A percentile compares a stretch with the other conserved stretches of the same genome.
Conservation (phyloP, 2,329 filamentous ascomycete species). For the Colletotrichum sp. region DNA sequence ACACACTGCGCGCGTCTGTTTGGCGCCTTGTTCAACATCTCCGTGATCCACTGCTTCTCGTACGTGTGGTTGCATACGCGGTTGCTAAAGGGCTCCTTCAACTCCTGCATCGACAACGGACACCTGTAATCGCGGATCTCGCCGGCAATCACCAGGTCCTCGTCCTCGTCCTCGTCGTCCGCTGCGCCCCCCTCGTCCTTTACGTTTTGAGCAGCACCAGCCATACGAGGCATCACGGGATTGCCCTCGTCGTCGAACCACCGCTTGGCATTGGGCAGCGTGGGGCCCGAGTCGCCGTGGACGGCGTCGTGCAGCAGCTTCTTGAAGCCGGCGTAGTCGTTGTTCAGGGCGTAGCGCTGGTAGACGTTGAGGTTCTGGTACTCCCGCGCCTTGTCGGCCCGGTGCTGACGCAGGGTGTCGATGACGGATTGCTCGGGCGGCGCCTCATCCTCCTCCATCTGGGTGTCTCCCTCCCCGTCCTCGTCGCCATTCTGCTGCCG, state of each 20-base stretch:
- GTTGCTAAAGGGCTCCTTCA: slow-evolving; percentile 71
- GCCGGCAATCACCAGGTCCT: slow-evolving; percentile 71
- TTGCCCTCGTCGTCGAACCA: slow-evolving; percentile 58
- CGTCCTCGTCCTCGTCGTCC: slow-evolving; percentile 62
- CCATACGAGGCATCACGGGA: slow-evolving; percentile 33
- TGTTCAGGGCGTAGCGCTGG: slow-evolving; percentile 59
- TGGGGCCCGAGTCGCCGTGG: slow-evolving; percentile 52
- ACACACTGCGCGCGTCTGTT: slow-evolving; percentile 61
- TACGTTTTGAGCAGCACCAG: neutral
- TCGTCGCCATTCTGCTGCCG: slow-evolving; percentile 23
- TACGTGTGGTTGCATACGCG: slow-evolving; percentile 74
- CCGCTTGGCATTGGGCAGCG: slow-evolving; percentile 55
- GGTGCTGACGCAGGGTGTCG: slow-evolving; percentile 38
- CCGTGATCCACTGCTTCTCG: slow-evolving; percentile 67
- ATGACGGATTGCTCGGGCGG: slow-evolving; percentile 29
- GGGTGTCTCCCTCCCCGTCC: slow-evolving; percentile 24
- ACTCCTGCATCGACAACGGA: slow-evolving; percentile 68
- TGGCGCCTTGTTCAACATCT: slow-evolving; percentile 50
- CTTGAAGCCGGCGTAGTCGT: slow-evolving; percentile 66
- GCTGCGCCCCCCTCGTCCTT: slow-evolving; percentile 35
- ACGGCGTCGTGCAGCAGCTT: slow-evolving; percentile 60
- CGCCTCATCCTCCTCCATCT: slow-evolving; percentile 8
- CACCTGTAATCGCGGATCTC: slow-evolving; percentile 72
- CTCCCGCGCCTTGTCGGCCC: slow-evolving; percentile 40
- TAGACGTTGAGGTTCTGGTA: slow-evolving; percentile 47